A percentile compares a stretch with the other conserved stretches of the same genome.
Evolutionary conservation across 352 stramenopile genomes (phyloP).

Genomic region (Nothophytophthora sp.): DNA sequence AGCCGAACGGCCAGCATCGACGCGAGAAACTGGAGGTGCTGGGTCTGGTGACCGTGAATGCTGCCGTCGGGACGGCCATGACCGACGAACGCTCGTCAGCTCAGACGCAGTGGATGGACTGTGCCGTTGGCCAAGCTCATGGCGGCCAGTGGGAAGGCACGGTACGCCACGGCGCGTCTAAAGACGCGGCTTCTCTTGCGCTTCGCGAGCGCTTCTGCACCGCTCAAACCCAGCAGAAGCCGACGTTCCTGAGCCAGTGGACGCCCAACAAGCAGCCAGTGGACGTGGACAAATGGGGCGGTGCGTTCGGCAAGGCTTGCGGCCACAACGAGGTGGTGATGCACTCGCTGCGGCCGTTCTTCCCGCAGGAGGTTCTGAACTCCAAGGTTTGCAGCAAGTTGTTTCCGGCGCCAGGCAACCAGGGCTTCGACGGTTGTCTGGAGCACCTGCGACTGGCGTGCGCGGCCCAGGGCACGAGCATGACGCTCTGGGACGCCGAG

Average conservation of each 20-base stretch:
- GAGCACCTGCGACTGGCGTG: conserved; percentile 83
- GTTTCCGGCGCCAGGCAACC: conserved; percentile 84
- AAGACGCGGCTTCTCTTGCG: conserved; percentile 64
- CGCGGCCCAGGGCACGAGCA: conserved; percentile 29
- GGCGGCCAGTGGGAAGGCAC: conserved; percentile 69
- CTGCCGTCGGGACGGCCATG: conserved; percentile 52
- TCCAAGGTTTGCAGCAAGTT: conserved; percentile 81
- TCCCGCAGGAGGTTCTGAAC: conserved; percentile 88
- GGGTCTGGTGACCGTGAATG: conserved; percentile 60
- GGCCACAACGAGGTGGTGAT: conserved; percentile 92
- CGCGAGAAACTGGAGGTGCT: conserved; percentile 68
- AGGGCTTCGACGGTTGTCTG: conserved; percentile 89
- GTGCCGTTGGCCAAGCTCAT: conserved; percentile 35
- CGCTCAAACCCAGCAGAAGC: conserved; percentile 11
- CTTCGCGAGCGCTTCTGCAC: conserved; percentile 46
- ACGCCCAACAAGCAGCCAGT: conserved; percentile 69
- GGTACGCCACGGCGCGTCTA: conserved; percentile 74
- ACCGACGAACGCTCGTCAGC: conserved; percentile 65
- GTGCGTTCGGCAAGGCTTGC: conserved; percentile 83
- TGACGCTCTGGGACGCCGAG: conserved; percentile 88
- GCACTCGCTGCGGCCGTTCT: conserved; percentile 83
- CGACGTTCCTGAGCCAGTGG: conserved; percentile 48
- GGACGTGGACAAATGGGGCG: conserved; percentile 79
- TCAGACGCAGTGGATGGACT: conserved; percentile 86
- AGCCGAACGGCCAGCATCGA: conserved; percentile 37